Percentiles rank a stretch among this genome's conserved stretches.
Conservation (phyloP, 805 yeast species). For the Candida orba region DNA sequence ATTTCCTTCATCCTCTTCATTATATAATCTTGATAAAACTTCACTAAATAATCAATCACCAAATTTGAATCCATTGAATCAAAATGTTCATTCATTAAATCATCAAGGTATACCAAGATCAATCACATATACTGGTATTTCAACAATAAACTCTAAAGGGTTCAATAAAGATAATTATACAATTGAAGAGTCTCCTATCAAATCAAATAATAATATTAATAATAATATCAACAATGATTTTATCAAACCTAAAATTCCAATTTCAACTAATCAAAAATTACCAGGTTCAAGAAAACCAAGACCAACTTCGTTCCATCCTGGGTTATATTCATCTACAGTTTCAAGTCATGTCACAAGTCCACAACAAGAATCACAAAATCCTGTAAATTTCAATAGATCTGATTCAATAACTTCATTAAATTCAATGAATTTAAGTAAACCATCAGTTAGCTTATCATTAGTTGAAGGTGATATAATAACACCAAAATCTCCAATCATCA, state of each 20-base stretch:
- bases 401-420: conserved; percentile 36
- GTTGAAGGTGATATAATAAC: conserved; percentile 32
- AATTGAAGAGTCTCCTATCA: conserved; percentile 21
- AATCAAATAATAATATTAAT: neutral
- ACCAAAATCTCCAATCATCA: conserved; percentile 22
- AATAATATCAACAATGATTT: conserved; percentile 5
- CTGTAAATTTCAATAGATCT: conserved; percentile 21
- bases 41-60: conserved; percentile 6
- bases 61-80: neutral
- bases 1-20: conserved; percentile 14
- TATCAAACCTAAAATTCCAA: conserved; percentile 21
- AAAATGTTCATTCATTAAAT: neutral
- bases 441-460: conserved; percentile 27
- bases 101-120: conserved; percentile 26
- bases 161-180: conserved; percentile 12
- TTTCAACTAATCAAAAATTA: conserved; percentile 17
- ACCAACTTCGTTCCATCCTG: conserved; percentile 81
- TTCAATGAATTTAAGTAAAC: conserved; percentile 30
- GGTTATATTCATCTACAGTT: conserved; percentile 27
- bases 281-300: conserved; percentile 54
- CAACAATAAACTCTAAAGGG: conserved; percentile 8
- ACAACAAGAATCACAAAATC: too few species aligned
- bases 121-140: conserved; percentile 27
- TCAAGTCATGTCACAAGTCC: conserved; percentile 11
- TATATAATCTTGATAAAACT: conserved; percentile 16